These are phyloP conservation scores for Tetrastigma voinierianum DNA, from an alignment of 164 flowering plant genomes.

Conservation along the genomic window DNA sequence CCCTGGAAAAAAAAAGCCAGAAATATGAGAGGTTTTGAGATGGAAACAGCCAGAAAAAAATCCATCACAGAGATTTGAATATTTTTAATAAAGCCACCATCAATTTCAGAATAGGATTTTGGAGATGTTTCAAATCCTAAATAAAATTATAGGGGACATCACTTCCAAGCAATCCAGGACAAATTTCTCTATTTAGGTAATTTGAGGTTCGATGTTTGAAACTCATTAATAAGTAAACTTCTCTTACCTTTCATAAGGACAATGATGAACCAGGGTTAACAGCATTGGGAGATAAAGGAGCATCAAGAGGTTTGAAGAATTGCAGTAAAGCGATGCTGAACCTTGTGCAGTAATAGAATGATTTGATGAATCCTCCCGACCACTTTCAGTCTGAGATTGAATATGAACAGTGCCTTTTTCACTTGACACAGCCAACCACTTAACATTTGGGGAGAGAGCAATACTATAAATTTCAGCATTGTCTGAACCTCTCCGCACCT, in stretches of 20 bases:
- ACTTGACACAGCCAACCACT: constrained; percentile 59
- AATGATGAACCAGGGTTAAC: constrained; percentile 77
- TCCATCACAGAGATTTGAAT: neutral
- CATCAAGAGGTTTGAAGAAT: constrained; percentile 63
- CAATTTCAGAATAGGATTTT: neutral
- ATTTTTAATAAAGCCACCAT: neutral
- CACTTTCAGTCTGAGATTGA: constrained; percentile 59
- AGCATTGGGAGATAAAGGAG: constrained; percentile 54
- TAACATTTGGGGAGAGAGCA: constrained; percentile 43
- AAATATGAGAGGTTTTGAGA: neutral
- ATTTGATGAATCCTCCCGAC: constrained; percentile 54
- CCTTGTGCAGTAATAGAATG: constrained; percentile 31
- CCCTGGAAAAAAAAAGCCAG: constrained; percentile 41
- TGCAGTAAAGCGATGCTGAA: constrained; percentile 40
- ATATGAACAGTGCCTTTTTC: constrained; percentile 57
- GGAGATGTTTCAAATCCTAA: no score
- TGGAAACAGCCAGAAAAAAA: neutral
- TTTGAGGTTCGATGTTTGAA: neutral
- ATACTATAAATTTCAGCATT: constrained; percentile 50
- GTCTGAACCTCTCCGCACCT: constrained; percentile 56
- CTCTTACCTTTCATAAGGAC: constrained; percentile 84
- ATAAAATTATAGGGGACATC: no score
- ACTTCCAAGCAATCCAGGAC: no score
- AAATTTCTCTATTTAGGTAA: no score
- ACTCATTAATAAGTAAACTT: neutral